Evolutionary conservation across 139 green algal genomes (phyloP).

Genomic region (Chlamydomonas sphaeroides): DNA sequence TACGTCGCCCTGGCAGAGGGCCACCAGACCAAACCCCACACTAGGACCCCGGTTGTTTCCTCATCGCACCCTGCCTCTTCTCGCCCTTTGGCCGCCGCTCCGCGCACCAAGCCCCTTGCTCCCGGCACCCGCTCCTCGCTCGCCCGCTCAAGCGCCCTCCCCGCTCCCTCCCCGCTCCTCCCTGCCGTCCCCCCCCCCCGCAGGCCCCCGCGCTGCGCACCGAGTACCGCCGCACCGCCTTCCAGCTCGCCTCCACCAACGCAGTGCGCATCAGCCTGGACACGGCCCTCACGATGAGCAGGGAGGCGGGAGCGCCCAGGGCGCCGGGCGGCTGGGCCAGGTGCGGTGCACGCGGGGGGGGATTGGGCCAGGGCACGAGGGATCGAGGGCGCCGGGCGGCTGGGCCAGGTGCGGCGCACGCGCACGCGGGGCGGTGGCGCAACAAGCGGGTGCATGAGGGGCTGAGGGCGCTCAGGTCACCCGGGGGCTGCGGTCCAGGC

Average conservation of each 20-base stretch:
- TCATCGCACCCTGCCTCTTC: no score
- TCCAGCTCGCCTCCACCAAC: slow-evolving; percentile 76
- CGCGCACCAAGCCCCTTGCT: neutral
- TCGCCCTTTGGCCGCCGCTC: no score
- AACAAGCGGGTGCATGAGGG: no score
- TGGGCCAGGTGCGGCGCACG: slow-evolving; percentile 42
- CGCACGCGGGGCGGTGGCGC: no score
- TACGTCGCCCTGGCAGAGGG: no score
- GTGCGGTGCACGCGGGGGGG: no score
- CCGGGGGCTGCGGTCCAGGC: no score
- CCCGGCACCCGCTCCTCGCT: neutral
- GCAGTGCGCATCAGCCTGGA: slow-evolving; percentile 81
- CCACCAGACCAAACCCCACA: no score
- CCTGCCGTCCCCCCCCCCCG: neutral
- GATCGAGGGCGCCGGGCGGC: slow-evolving; percentile 34
- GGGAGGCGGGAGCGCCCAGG: slow-evolving; percentile 46
- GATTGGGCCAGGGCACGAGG: no score
- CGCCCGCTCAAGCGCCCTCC: neutral
- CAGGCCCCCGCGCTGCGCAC: slow-evolving; percentile 77
- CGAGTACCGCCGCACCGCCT: slow-evolving; percentile 77
- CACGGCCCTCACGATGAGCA: slow-evolving; percentile 70
- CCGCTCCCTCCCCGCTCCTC: neutral
- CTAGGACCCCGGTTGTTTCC: no score
- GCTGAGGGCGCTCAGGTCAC: no score
- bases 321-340: slow-evolving; percentile 36